Percentiles rank a stretch among this genome's conserved stretches.
phyloP scores from a whole-genome alignment of 164 flowering plant genomes.

The Paratinospora sagittata region DNA sequence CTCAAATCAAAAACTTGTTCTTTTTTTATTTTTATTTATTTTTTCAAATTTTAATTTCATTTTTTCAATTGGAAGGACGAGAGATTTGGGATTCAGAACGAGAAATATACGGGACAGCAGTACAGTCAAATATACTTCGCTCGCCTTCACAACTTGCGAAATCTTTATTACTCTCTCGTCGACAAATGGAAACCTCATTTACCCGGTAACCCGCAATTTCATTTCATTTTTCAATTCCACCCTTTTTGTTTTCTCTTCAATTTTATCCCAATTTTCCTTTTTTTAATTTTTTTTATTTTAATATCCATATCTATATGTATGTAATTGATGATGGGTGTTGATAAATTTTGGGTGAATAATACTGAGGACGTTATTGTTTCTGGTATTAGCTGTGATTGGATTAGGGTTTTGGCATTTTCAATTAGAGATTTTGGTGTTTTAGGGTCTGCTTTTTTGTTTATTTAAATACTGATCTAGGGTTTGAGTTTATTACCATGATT shows the following conservation, averaged over 20 bases:
- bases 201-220: constrained; percentile 37
- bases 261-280: too few relatives aligned
- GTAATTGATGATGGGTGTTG: too few relatives aligned
- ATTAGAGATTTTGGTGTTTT: neutral
- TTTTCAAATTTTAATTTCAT: neutral
- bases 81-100: constrained; percentile 54
- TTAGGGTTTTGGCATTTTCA: too few relatives aligned
- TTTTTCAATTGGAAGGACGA: constrained; percentile 48
- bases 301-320: too few relatives aligned
- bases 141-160: constrained; percentile 70
- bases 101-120: constrained; percentile 87
- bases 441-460: too few relatives aligned
- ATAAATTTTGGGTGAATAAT: too few relatives aligned
- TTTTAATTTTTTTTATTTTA: too few relatives aligned
- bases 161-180: constrained; percentile 54
- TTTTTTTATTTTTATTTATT: too few relatives aligned
- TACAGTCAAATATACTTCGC: constrained; percentile 93
- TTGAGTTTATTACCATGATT: too few relatives aligned
- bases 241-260: too few relatives aligned
- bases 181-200: constrained; percentile 77
- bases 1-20: too few relatives aligned
- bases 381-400: neutral
- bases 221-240: neutral
- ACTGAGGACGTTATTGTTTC: neutral
- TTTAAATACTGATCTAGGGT: constrained; percentile 1